Evolutionary conservation across 257 asterid species (phyloP).

Genomic region (Fraxinus pennsylvanica): DNA sequence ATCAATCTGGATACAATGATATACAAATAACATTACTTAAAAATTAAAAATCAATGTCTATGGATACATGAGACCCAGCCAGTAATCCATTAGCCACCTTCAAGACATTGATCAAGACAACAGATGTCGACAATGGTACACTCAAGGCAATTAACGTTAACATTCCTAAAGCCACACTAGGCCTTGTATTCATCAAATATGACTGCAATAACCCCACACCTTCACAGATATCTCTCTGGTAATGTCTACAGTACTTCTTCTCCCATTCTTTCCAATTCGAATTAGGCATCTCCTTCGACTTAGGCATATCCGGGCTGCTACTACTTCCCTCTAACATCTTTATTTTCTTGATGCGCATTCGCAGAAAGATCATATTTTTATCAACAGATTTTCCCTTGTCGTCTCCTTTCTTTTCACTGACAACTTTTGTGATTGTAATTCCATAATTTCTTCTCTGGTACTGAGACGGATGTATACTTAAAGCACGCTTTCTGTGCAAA

Average conservation of each 20-base stretch:
- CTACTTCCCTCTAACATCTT: slow-evolving; percentile 35
- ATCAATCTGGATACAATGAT: too few species aligned
- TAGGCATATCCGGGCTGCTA: not conserved
- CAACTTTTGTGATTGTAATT: not conserved
- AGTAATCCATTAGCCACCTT: slow-evolving; percentile 40
- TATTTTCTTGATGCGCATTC: slow-evolving; percentile 60
- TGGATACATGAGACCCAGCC: slow-evolving; percentile 45
- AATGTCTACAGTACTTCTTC: slow-evolving; percentile 39
- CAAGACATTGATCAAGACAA: slow-evolving; percentile 28
- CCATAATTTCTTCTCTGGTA: slow-evolving; percentile 14
- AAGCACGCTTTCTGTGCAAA: slow-evolving; percentile 4
- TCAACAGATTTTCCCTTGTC: slow-evolving; percentile 31
- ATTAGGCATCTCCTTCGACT: slow-evolving; percentile 4
- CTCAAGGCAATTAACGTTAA: slow-evolving; percentile 38
- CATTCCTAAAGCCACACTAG: slow-evolving; percentile 62
- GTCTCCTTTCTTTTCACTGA: slow-evolving; percentile 31
- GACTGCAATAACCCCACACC: slow-evolving; percentile 46
- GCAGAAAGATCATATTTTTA: slow-evolving; percentile 52
- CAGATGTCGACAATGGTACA: slow-evolving; percentile 46
- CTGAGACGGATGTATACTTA: not conserved
- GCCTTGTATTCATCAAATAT: slow-evolving; percentile 62
- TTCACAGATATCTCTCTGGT: slow-evolving; percentile 50
- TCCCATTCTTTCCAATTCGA: slow-evolving; percentile 64
- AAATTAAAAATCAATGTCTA: slow-evolving; percentile 32
- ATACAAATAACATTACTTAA: too few species aligned